Evolutionary conservation across 306 rosid genomes (phyloP).

Genomic region (Bauhinia variegata): DNA sequence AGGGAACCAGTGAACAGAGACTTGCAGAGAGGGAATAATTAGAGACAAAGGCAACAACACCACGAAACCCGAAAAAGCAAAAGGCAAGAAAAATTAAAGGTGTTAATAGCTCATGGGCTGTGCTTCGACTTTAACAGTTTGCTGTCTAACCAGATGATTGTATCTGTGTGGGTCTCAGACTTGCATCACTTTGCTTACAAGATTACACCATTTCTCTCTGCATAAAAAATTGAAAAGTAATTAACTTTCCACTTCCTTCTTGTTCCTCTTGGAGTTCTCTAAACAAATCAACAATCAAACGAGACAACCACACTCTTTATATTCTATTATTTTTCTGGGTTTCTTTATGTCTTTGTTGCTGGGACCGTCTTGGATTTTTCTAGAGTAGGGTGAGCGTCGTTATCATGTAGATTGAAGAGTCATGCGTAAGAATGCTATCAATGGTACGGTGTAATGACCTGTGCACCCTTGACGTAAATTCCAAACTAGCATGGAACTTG

Average conservation of each 20-base stretch:
- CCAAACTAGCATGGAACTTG: neutral
- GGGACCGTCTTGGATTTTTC: conserved; percentile 57
- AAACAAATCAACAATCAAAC: conserved; percentile 50
- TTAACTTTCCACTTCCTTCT: neutral
- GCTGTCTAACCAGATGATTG: conserved; percentile 45
- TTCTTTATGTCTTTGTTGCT: conserved; percentile 44
- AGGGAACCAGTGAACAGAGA: conserved; percentile 70
- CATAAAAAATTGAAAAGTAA: neutral
- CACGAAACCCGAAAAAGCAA: conserved; percentile 42
- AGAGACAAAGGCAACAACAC: conserved; percentile 45
- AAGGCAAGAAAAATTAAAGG: conserved; percentile 25
- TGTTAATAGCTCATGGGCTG: conserved; percentile 47
- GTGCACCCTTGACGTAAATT: conserved; percentile 14
- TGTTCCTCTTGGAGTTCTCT: conserved; percentile 18
- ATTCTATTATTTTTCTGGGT: conserved; percentile 17
- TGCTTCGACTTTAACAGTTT: conserved; percentile 52
- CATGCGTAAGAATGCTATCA: conserved; percentile 12
- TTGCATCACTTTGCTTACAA: conserved; percentile 41
- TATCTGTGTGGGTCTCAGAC: conserved; percentile 50
- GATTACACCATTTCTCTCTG: conserved; percentile 24
- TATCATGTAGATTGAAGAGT: conserved; percentile 37
- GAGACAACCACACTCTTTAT: conserved; percentile 10
- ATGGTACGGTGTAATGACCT: conserved; percentile 32
- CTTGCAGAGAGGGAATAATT: conserved; percentile 52
- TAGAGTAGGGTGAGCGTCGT: conserved; percentile 35